Base-by-base conservation (phyloP, 441 rosid genomes). In the Mallotus repandus region DNA sequence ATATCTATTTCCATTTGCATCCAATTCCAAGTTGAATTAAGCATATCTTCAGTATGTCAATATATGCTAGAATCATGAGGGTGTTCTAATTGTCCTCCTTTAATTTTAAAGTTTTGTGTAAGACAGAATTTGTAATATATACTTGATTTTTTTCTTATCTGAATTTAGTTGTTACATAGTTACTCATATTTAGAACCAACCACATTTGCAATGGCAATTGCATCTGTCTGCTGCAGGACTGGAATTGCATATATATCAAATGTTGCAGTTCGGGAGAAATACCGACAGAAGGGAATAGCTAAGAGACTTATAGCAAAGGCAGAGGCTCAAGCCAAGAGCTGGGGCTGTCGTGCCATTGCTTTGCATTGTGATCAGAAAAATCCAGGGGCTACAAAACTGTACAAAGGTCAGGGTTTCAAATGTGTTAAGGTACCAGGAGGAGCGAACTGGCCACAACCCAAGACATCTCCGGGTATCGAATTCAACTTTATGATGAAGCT, bases 401-500 rank as follows among this genome's bases (percentile, higher is more conserved):
- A 95, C 84, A 83, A 72, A 83, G 86, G 86, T 68, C 91, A 83
- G 77, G 96, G 96, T 62, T 92, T 86, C 79, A 91, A 80, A 79
- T 81, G 85, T 78, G 81, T 95, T 10, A 83, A 83, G 80, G 89
- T 89, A 63, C 95, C 99, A 0, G 91, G 84, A 77, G 94, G 95
- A 61, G 96, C 95, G n/a, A 89, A 81, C 70, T 92, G 98, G 97
- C 98, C 98, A 2, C 78, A 77, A 54, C 99, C 96, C 0, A 88
- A 77, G 84, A 87, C 85, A 25, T 75, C 96, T 14, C 91, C 95
- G 0, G 92, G 90, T 74, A 38, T 87, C 38, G 84, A 80, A 72
- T 91, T 89, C 81, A 81, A 57, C 85, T 89, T 95, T 82, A 95
- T 95, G 99, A 91, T 95, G 93, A 95, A 95, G 82, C 98, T 92